Percentiles rank a stretch among this genome's conserved stretches.
These are phyloP conservation scores for Aspergillus sparsus DNA, from an alignment of 495 filamentous ascomycete species.

Conservation along the genomic window DNA sequence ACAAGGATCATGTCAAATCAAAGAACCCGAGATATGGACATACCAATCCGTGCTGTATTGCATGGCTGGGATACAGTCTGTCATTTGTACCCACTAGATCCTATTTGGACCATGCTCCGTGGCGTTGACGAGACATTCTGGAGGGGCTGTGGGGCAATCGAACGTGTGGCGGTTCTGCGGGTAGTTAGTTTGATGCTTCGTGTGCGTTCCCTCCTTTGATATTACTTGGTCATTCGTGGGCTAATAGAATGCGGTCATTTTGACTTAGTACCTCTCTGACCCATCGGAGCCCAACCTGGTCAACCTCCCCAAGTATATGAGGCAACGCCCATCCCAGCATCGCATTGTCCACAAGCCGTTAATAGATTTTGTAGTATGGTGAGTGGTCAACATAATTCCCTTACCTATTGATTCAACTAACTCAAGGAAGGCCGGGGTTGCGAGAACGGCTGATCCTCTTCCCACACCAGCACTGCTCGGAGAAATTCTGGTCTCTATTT, in stretches of 20 bases:
- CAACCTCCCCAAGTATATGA: conserved; percentile 19
- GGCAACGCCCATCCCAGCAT: conserved; percentile 18
- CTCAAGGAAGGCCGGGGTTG: conserved; percentile 11
- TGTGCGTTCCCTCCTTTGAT: conserved; percentile 3
- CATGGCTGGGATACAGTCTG: conserved; percentile 17
- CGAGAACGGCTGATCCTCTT: conserved; percentile 19
- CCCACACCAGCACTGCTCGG: conserved; percentile 21
- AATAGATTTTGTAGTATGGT: conserved; percentile 23
- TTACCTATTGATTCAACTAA: background rate
- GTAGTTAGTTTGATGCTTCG: conserved; percentile 24
- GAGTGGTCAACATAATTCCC: background rate
- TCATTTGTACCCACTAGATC: conserved; percentile 14
- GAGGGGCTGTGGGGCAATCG: conserved; percentile 13
- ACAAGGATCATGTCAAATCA: conserved; percentile 11
- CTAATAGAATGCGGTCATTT: background rate
- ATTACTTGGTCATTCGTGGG: background rate
- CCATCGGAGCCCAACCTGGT: conserved; percentile 13
- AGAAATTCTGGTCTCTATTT: conserved; percentile 22
- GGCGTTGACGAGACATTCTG: conserved; percentile 17
- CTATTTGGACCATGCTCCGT: conserved; percentile 21
- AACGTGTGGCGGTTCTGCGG: conserved; percentile 13
- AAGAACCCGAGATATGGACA: conserved; percentile 14
- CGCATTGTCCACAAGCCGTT: conserved; percentile 22
- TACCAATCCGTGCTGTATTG: conserved; percentile 18
- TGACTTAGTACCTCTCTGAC: conserved; percentile 12